These are phyloP conservation scores for Aspergillus ruber DNA, from an alignment of 2,329 filamentous ascomycete genomes.

Conservation along the genomic window DNA sequence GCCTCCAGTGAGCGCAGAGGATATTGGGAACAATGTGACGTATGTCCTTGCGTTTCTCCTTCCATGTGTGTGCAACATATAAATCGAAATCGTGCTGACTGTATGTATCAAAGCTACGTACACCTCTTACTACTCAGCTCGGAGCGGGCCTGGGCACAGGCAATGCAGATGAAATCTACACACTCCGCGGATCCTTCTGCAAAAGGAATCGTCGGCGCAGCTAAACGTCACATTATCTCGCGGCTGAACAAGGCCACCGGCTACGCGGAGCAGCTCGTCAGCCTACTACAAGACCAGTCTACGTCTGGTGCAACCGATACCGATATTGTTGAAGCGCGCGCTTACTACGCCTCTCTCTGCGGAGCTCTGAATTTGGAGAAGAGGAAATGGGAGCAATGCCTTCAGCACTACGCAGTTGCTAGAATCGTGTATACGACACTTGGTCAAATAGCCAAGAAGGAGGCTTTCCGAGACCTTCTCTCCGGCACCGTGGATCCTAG, in stretches of 20 bases:
- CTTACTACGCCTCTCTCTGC: constrained; percentile 69
- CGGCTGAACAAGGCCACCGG: constrained; percentile 73
- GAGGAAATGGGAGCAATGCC: constrained; percentile 72
- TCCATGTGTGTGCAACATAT: background rate
- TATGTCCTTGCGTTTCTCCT: constrained; percentile 42
- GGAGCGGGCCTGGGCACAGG: constrained; percentile 90
- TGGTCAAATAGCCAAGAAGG: constrained; percentile 57
- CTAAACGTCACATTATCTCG: constrained; percentile 82
- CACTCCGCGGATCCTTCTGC: constrained; percentile 67
- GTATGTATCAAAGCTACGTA: constrained; percentile 53
- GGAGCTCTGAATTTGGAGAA: constrained; percentile 82
- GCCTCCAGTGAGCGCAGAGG: constrained; percentile 62
- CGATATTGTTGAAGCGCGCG: constrained; percentile 77
- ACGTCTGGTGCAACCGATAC: constrained; percentile 59
- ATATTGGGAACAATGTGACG: constrained; percentile 70
- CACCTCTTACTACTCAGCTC: constrained; percentile 76
- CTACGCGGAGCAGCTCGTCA: constrained; percentile 61
- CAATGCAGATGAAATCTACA: constrained; percentile 84
- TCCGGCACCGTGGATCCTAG: constrained; percentile 84
- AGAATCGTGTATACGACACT: constrained; percentile 78
- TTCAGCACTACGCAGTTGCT: constrained; percentile 68
- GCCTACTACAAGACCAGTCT: constrained; percentile 57
- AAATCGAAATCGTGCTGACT: constrained; percentile 7
- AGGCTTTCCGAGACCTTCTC: constrained; percentile 79
- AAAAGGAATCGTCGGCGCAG: constrained; percentile 70